A percentile compares a stretch with the other conserved stretches of the same genome.
These are phyloP conservation scores for Lagenaria siceraria DNA, from an alignment of 306 rosid species.

Conservation along the genomic window DNA sequence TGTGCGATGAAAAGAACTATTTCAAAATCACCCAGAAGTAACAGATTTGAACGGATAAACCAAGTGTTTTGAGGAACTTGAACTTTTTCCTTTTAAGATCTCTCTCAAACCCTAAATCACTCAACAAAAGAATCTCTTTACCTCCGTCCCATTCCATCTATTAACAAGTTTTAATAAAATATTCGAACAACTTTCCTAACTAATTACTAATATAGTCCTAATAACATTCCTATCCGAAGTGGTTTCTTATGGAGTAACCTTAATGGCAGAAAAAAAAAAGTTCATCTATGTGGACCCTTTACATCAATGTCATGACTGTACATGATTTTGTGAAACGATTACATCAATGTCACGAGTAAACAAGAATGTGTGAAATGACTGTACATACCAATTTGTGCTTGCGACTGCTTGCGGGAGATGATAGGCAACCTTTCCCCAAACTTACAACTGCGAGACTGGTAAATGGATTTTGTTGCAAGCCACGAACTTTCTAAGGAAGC, in stretches of 20 bases:
- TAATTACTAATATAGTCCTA: no score
- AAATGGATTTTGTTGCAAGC: conserved; percentile 23
- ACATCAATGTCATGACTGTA: conserved; percentile 6
- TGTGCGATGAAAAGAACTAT: no score
- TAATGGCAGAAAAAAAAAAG: not conserved
- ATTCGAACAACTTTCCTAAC: no score
- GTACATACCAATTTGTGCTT: conserved; percentile 36
- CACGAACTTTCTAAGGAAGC: conserved; percentile 22
- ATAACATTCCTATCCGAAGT: no score
- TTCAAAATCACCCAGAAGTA: no score
- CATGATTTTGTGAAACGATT: conserved; percentile 39
- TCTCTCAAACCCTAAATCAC: no score
- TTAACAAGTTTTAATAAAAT: no score
- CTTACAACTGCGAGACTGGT: conserved; percentile 31
- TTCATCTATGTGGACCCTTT: not conserved
- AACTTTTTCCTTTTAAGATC: no score
- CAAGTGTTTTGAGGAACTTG: no score
- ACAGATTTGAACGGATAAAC: no score
- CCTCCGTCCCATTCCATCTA: no score
- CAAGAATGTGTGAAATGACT: conserved; percentile 42
- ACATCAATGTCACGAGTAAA: conserved; percentile 17
- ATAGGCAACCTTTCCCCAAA: conserved; percentile 39
- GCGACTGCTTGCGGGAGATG: conserved; percentile 36
- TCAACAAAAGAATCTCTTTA: no score
- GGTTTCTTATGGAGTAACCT: not conserved